Conservation (phyloP, 2,329 filamentous ascomycete genomes). For the Xylariaceae sp. region DNA sequence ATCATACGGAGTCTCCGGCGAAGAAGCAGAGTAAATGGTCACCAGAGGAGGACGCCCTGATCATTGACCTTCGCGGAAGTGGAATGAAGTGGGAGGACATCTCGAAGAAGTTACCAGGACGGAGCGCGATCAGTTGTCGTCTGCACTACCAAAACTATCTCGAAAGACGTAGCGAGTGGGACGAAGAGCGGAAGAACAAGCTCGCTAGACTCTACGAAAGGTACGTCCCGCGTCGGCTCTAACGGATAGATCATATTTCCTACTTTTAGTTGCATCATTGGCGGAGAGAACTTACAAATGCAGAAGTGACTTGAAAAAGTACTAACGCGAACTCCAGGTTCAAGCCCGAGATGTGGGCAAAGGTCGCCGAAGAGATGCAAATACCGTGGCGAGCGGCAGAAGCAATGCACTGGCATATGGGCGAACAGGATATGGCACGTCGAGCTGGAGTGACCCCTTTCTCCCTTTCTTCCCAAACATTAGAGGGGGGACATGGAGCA, state of each 20-base stretch:
- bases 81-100: slow-evolving; percentile 99
- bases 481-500: slow-evolving; percentile 40
- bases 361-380: slow-evolving; percentile 90
- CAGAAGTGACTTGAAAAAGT: slow-evolving; percentile 2
- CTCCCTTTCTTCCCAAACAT: slow-evolving; percentile 57
- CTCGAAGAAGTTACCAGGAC: slow-evolving; percentile 81
- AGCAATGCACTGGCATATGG: slow-evolving; percentile 97
- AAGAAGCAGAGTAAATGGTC: slow-evolving; percentile 99
- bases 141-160: slow-evolving; percentile 97
- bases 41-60: slow-evolving; percentile 84
- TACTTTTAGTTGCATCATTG: no score
- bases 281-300: neutral
- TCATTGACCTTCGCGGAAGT: slow-evolving; percentile 83
- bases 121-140: slow-evolving; percentile 90
- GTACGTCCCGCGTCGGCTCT: slow-evolving; percentile 47
- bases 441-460: slow-evolving; percentile 89
- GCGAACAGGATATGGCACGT: slow-evolving; percentile 88
- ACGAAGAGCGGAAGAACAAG: slow-evolving; percentile 97
- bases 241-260: no score
- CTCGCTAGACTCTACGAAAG: slow-evolving; percentile 91
- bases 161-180: slow-evolving; percentile 89
- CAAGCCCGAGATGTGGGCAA: slow-evolving; percentile 97
- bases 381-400: slow-evolving; percentile 94
- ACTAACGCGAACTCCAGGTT: slow-evolving; percentile 57
- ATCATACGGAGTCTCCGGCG: slow-evolving; percentile 63